Percentiles rank a stretch among this genome's conserved stretches.
Conservation (phyloP, 1,284 basidiomycete genomes). For the Cryptococcus sp. region DNA sequence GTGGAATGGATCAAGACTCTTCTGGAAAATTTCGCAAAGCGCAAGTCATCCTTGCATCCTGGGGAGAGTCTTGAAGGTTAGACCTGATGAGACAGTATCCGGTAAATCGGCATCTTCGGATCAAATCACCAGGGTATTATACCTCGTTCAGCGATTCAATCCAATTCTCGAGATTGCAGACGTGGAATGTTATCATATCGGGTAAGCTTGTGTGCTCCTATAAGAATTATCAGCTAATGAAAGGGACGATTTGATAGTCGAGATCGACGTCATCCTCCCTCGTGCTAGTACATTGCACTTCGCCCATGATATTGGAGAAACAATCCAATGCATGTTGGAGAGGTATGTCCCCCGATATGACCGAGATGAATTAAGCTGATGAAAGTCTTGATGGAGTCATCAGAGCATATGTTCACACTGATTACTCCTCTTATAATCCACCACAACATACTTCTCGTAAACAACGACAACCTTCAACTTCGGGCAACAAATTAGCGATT, state of each 20-base stretch:
- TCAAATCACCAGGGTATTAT: constrained; percentile 48
- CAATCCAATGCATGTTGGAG: constrained; percentile 44
- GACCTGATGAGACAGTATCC: constrained; percentile 22
- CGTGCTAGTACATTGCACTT: constrained; percentile 46
- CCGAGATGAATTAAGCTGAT: background rate
- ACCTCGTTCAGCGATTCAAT: constrained; percentile 50
- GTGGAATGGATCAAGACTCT: constrained; percentile 48
- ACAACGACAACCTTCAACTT: too few species aligned
- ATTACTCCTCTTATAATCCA: constrained; percentile 43
- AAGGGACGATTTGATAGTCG: constrained; percentile 48
- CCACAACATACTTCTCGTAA: background rate
- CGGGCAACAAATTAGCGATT: background rate
- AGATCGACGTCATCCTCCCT: constrained; percentile 51
- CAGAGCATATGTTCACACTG: constrained; percentile 50
- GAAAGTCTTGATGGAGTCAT: constrained; percentile 46
- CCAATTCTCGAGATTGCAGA: constrained; percentile 44
- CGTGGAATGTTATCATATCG: constrained; percentile 49
- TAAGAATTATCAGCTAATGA: background rate
- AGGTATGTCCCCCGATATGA: constrained; percentile 27
- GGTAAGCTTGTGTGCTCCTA: constrained; percentile 19
- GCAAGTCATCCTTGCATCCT: constrained; percentile 31
- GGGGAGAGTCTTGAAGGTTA: background rate
- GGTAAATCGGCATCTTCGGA: constrained; percentile 34
- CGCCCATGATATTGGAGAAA: constrained; percentile 51
- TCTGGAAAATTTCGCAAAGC: constrained; percentile 49